Conservation (phyloP, 768 basidiomycete species). For the Mycena latifolia region DNA sequence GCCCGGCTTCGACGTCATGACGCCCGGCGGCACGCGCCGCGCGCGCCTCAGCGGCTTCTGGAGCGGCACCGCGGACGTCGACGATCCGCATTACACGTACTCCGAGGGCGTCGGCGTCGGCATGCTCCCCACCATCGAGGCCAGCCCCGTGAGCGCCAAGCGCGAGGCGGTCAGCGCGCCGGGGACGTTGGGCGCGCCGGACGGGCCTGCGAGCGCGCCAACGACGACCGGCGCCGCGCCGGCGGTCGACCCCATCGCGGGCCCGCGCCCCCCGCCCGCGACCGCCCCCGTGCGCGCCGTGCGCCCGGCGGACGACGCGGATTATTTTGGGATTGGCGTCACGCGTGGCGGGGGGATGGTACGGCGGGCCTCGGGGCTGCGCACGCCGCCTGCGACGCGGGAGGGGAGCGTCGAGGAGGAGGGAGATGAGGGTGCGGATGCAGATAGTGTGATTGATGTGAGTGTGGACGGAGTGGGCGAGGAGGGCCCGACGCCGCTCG, state of each 20-base stretch:
- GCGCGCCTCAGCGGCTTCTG: constrained; percentile 78
- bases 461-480: too few species aligned
- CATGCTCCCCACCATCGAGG: constrained; percentile 32
- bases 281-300: constrained; percentile 35
- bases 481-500: too few species aligned
- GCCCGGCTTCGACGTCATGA: constrained; percentile 46
- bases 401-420: constrained; percentile 24
- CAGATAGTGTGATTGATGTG: too few species aligned
- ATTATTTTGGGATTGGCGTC: constrained; percentile 20
- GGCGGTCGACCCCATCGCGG: neutral
- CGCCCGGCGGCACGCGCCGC: constrained; percentile 65
- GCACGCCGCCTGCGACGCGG: constrained; percentile 28
- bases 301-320: constrained; percentile 12
- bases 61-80: constrained; percentile 81
- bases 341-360: neutral
- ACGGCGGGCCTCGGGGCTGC: constrained; percentile 14
- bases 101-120: too few species aligned
- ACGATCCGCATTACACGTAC: constrained; percentile 44
- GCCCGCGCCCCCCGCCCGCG: constrained; percentile 35
- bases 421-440: too few species aligned
- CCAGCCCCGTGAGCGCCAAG: constrained; percentile 26
- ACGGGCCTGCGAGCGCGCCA: too few species aligned
- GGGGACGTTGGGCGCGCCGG: neutral
- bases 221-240: too few species aligned
- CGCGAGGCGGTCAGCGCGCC: too few species aligned